A percentile compares a stretch with the other conserved stretches of the same genome.
phyloP scores from a whole-genome alignment of 805 yeast species.

The Metschnikowia anglica region DNA sequence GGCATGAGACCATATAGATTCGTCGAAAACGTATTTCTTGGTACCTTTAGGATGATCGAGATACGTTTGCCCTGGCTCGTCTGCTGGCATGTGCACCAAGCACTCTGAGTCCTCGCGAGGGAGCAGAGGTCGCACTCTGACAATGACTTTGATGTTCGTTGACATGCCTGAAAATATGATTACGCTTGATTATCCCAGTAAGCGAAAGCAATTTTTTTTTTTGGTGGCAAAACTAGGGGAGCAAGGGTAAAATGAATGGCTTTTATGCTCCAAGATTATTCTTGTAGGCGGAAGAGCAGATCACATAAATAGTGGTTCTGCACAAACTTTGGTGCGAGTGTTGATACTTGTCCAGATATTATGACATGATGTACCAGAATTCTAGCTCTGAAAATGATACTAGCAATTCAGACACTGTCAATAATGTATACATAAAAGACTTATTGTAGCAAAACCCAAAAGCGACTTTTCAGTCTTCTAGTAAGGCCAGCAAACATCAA shows the following conservation, averaged over 20 bases:
- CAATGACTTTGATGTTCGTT: conserved; percentile 46
- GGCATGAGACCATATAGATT: conserved; percentile 50
- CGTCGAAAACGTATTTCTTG: conserved; percentile 50
- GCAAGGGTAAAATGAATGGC: background rate
- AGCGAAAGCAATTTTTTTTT: background rate
- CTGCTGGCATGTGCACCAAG: conserved; percentile 33
- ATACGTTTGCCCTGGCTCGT: conserved; percentile 21
- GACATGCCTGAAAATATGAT: conserved; percentile 6
- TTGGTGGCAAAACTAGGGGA: background rate
- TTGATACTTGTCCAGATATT: background rate
- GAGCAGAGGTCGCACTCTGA: conserved; percentile 50
- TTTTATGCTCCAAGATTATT: background rate
- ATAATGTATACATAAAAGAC: too few species aligned
- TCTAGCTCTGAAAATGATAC: too few species aligned
- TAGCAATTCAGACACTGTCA: too few species aligned
- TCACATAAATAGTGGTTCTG: conserved; percentile 7
- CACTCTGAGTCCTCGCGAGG: conserved; percentile 29
- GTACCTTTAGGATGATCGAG: conserved; percentile 27
- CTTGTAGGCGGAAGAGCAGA: conserved; percentile 3
- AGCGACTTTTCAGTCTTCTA: too few species aligned
- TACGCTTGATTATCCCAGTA: background rate
- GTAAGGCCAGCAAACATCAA: too few species aligned
- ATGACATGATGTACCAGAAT: too few species aligned
- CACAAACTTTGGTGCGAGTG: background rate
- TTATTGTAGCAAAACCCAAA: too few species aligned